Evolutionary conservation across 2,329 filamentous ascomycete species (phyloP), one percentile per base, ranked within the genome.

Genomic region (Alternaria alternata): DNA sequence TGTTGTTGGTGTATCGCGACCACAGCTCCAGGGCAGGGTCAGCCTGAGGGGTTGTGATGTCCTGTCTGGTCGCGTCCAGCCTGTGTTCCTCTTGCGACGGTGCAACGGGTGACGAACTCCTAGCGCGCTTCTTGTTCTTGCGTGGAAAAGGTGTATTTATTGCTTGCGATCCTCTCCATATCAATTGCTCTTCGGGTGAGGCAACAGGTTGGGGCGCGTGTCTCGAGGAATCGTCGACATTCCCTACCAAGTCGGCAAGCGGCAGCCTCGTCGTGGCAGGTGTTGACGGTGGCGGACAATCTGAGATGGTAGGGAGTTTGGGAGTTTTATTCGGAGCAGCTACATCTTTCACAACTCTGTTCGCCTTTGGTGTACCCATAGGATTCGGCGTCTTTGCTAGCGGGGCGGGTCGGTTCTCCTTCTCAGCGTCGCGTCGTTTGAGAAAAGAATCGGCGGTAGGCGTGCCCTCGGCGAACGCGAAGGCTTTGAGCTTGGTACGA

Each of bases 111-210:
- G 82, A 84, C 0, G 82, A 84, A 66, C 82, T 84, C 58, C 78
- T 72, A 5, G 81, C 80, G 44, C 82, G 76, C 67, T 82, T 83
- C 54, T 78, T 77, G 64, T 79, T 78, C 46, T 79, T 78, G 36
- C 79, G 76, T 3, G 68, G 65, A 1, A 82, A 71, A 16, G 81
- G 81, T 20, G 81, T 79, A 38, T 76, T 75, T 7, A 78, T 72
- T 6, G 80, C 80, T 63, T 81, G 82, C 12, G 81, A 81, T 14
- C 75, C 75, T 41, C 87, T 83, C 87, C 87, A 89, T 49, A 83
- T 81, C 44, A 89, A 81, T 68, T 87, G 84, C 63, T 89, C 87
- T 63, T 88, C 84, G 0, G 87, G 87, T 1, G 87, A 88, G 18
- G 80, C 73, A n/a, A 80, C 75, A 20, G 83, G 80, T 52, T 79